Percentiles rank a stretch among this genome's conserved stretches.
phyloP scores from a whole-genome alignment of 192 early-diverging fungal species.

The Gryganskiella cystojenkinii region DNA sequence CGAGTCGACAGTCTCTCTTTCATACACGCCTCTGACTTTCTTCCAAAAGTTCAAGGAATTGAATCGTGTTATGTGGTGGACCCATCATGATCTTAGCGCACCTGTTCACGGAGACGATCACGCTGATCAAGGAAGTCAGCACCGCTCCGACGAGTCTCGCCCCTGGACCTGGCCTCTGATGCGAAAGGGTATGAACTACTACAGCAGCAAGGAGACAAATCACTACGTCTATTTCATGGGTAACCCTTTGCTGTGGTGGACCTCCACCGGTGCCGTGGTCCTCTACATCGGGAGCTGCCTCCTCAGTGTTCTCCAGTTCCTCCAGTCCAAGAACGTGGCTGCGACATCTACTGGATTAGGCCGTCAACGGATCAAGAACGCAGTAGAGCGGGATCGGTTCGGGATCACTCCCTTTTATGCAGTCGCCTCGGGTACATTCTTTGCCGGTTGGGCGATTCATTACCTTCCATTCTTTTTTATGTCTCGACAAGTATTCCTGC shows the following conservation, averaged over 20 bases:
- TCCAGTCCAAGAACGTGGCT: constrained; percentile 56
- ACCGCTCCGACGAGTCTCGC: constrained; percentile 84
- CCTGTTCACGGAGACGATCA: constrained; percentile 66
- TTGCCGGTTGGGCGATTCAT: constrained; percentile 84
- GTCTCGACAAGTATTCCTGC: constrained; percentile 88
- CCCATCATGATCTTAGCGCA: constrained; percentile 84
- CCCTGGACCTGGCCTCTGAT: constrained; percentile 91
- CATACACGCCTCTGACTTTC: constrained; percentile 72
- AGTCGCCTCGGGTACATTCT: constrained; percentile 71
- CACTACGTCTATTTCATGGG: constrained; percentile 89
- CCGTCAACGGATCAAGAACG: not conserved
- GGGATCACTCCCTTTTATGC: constrained; percentile 61
- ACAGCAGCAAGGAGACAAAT: constrained; percentile 70
- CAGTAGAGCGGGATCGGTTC: constrained; percentile 43
- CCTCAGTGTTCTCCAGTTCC: constrained; percentile 61
- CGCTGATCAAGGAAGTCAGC: constrained; percentile 71
- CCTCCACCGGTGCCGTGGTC: constrained; percentile 66
- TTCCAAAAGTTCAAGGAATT: constrained; percentile 89
- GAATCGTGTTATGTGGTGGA: constrained; percentile 87
- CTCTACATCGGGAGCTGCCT: constrained; percentile 59
- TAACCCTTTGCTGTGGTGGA: constrained; percentile 91
- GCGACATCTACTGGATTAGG: too few relatives aligned
- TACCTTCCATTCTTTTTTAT: constrained; percentile 95
- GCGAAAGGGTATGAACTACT: constrained; percentile 88
- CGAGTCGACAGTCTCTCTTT: constrained; percentile 66